A percentile compares a stretch with the other conserved stretches of the same genome.
phyloP scores from a whole-genome alignment of 768 basidiomycete genomes.

The Naganishia antarctica region DNA sequence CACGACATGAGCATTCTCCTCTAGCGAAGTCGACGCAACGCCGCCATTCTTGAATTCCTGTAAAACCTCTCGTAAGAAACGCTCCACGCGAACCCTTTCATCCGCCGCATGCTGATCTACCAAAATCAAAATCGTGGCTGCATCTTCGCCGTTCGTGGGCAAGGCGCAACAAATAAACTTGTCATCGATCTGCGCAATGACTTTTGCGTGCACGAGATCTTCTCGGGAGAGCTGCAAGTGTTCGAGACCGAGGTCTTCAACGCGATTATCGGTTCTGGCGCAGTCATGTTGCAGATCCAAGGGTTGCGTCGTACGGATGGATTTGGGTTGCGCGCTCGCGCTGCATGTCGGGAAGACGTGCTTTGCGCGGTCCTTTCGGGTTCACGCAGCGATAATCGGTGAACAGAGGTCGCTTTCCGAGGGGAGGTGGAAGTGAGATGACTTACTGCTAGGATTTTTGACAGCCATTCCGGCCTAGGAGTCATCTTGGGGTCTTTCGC shows the following conservation, averaged over 20 bases:
- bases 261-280: not conserved
- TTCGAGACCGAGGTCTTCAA: slow-evolving; percentile 1
- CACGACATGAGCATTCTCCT: slow-evolving; percentile 60
- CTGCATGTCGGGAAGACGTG: not conserved
- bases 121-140: slow-evolving; percentile 57
- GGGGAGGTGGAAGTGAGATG: not conserved
- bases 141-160: slow-evolving; percentile 16
- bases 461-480: not conserved
- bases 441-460: not conserved
- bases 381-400: not conserved
- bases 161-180: slow-evolving; percentile 76
- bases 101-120: slow-evolving; percentile 99
- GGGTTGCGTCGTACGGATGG: not conserved
- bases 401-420: not conserved
- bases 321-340: not conserved
- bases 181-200: slow-evolving; percentile 78
- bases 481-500: too few species aligned
- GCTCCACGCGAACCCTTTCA: slow-evolving; percentile 85
- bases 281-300: not conserved
- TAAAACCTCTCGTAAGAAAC: slow-evolving; percentile 69
- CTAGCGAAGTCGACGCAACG: slow-evolving; percentile 48
- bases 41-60: slow-evolving; percentile 56
- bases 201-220: slow-evolving; percentile 58
- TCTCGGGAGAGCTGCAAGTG: slow-evolving; percentile 52
- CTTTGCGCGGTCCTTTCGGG: not conserved